phyloP scores from a whole-genome alignment of 2,329 filamentous ascomycete genomes.

The Colletotrichum costaricense region DNA sequence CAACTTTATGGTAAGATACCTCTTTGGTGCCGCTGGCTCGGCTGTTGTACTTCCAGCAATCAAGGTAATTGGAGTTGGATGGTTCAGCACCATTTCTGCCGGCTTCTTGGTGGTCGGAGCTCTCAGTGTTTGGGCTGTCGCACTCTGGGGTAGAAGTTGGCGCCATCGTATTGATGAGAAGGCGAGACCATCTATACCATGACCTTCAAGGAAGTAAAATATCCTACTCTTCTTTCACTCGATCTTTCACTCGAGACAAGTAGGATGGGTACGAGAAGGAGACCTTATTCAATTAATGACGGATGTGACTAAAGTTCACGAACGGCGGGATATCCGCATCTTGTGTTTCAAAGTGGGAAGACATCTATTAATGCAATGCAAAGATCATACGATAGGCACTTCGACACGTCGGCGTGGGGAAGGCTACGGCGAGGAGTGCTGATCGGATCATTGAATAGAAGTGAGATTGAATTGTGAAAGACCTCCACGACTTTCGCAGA shows the following conservation, averaged over 20 bases:
- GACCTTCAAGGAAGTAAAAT: too few species aligned
- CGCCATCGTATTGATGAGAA: constrained; percentile 19
- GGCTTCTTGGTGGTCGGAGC: constrained; percentile 37
- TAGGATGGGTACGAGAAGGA: too few species aligned
- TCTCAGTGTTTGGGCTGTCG: constrained; percentile 21
- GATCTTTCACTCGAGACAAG: too few species aligned
- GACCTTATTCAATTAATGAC: too few species aligned
- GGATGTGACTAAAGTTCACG: too few species aligned
- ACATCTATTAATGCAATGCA: too few species aligned
- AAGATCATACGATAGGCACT: too few species aligned
- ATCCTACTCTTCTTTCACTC: too few species aligned
- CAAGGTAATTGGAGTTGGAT: constrained; percentile 81
- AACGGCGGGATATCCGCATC: too few species aligned
- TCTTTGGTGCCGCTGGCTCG: constrained; percentile 78
- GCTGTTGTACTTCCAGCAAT: constrained; percentile 80
- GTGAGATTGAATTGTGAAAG: not conserved
- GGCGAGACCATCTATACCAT: not conserved
- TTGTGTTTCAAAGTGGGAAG: too few species aligned
- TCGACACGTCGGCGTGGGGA: too few species aligned
- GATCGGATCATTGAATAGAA: not conserved
- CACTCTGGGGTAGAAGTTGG: constrained; percentile 28
- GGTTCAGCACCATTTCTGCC: constrained; percentile 78
- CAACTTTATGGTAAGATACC: constrained; percentile 82
- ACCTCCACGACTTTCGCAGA: not conserved
- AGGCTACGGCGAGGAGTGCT: too few species aligned